Conservation (phyloP, 257 asterid genomes). For the Hygrophila difformis region DNA sequence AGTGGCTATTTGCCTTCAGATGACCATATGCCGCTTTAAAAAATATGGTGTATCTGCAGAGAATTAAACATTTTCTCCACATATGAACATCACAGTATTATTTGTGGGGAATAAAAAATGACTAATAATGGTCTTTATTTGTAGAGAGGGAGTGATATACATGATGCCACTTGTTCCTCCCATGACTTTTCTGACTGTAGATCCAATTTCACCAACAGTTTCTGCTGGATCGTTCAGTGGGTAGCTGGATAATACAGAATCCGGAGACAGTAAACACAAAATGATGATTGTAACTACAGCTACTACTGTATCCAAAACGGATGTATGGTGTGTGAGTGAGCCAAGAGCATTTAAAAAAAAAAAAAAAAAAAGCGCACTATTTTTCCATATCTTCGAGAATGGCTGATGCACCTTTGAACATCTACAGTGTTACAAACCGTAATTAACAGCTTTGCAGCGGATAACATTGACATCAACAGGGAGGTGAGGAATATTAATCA, state of each 20-base stretch:
- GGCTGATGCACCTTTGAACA: conserved; percentile 84
- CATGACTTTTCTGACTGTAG: conserved; percentile 85
- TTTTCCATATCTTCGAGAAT: conserved; percentile 84
- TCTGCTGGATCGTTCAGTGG: conserved; percentile 95
- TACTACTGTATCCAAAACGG: neutral
- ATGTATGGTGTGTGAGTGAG: neutral
- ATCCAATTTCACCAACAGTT: conserved; percentile 69
- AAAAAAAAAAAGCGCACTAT: conserved; percentile 43
- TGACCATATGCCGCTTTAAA: conserved; percentile 77
- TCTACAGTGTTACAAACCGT: conserved; percentile 41
- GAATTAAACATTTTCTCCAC: conserved; percentile 2
- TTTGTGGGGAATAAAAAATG: too few species aligned
- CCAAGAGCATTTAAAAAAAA: too few species aligned
- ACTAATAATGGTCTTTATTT: too few species aligned
- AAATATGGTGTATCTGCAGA: conserved; percentile 84
- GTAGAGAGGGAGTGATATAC: conserved; percentile 32
- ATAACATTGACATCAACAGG: too few species aligned
- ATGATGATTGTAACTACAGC: conserved; percentile 12
- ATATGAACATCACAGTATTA: too few species aligned
- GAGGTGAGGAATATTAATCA: conserved; percentile 9
- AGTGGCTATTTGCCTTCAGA: conserved; percentile 45
- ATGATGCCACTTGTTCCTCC: conserved; percentile 98
- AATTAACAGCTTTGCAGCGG: too few species aligned
- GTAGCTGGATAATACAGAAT: conserved; percentile 53
- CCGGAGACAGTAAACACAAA: conserved; percentile 11